Evolutionary conservation across 2,329 filamentous ascomycete species (phyloP), one percentile per base, ranked within the genome.

Genomic region (Fusarium ambrosium): DNA sequence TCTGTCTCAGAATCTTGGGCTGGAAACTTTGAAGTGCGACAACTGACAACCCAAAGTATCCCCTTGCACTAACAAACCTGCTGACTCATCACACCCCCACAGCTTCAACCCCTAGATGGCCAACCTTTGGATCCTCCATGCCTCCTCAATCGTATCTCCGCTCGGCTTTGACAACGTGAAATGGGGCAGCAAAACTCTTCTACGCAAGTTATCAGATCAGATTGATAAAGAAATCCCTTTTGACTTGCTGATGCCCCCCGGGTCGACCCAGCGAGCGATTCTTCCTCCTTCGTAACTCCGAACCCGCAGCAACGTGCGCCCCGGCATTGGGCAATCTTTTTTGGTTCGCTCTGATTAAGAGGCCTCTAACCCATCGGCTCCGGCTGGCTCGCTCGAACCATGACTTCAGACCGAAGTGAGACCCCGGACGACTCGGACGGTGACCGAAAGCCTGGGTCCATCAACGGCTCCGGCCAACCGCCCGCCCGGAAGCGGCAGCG

Each of bases 401-500:
- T 81, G 79, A 70, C 77, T 69, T 74, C 72, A 66, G 81, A 81
- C 76, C 82, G 82, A 79, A 84, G 82, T 78, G 81, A 82, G 74
- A 84, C 80, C 76, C 81, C 83, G 75, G 83, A 84, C 39, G 83
- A 84, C 39, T 84, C 83, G 71, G 82, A 84, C 72, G 76, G 62
- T 62, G 81, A 80, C 71, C 72, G 72, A 69, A 73, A 74, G 58
- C 64, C 69, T 68, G 80, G 71, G 60, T 78, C 78, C 62, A 77
- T 67, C 70, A 78, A 79, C 70, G 79, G 74, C 73, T 78, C 78
- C 65, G 81, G 81, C 74, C 80, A 84, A 59, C 81, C 78, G 66
- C 83, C 83, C 51, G 82, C 88, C 11, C 85, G 89, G 70, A 91
- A 91, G 82, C 84, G 89, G 36, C 89, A 91, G 83, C 86, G 89